A percentile compares a stretch with the other conserved stretches of the same genome.
Evolutionary conservation across 73 alveolate species (phyloP).

Genomic region (Tetrahymena malaccensis): DNA sequence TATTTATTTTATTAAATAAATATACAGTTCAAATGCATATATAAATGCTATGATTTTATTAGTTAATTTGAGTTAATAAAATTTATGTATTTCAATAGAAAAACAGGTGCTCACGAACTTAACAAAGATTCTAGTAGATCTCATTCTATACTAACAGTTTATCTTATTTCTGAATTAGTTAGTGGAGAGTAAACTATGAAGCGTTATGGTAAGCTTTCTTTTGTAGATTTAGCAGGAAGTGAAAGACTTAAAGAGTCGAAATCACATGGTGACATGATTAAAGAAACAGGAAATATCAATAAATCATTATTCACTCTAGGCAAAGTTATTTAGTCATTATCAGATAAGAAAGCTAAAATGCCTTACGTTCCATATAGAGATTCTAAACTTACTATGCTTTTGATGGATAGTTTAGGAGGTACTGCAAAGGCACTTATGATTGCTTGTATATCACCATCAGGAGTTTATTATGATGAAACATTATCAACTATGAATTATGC

Average conservation of each 20-base stretch:
- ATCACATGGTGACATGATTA: conserved; percentile 93
- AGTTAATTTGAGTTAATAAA: not conserved
- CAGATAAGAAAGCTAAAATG: conserved; percentile 64
- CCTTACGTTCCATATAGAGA: conserved; percentile 97
- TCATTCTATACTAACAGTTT: conserved; percentile 89
- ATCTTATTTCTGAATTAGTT: conserved; percentile 83
- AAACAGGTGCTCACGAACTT: conserved; percentile 93
- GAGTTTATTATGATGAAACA: conserved; percentile 89
- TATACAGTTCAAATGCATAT: not conserved
- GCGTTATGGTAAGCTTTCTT: conserved; percentile 94
- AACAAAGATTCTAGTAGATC: conserved; percentile 96
- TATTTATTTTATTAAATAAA: not conserved
- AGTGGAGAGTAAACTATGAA: conserved; percentile 87
- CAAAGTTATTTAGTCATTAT: conserved; percentile 77
- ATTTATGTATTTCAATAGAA: conserved; percentile 21
- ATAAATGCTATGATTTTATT: too few relatives aligned
- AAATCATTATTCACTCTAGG: conserved; percentile 93
- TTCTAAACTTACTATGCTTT: conserved; percentile 95
- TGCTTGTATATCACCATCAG: conserved; percentile 94
- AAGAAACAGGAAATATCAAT: conserved; percentile 97
- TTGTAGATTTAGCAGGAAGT: conserved; percentile 98
- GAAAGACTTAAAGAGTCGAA: conserved; percentile 96
- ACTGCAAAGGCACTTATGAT: conserved; percentile 95
- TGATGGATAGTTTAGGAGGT: conserved; percentile 98
- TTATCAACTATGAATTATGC: conserved; percentile 93